These are phyloP conservation scores for Pholiota adiposa DNA, from an alignment of 1,284 basidiomycete genomes.

Conservation along the genomic window DNA sequence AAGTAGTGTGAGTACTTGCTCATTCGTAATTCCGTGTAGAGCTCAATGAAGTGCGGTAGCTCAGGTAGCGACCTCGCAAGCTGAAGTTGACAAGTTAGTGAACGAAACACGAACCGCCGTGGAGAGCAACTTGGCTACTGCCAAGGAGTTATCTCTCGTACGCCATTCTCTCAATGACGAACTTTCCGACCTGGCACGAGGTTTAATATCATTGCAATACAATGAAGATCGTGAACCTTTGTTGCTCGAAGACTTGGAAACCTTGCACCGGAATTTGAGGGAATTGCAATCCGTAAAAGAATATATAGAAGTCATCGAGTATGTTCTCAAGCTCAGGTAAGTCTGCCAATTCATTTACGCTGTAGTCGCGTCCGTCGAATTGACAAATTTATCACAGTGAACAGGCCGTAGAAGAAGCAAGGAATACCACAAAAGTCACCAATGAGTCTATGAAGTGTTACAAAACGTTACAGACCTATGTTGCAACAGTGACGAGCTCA, in stretches of 20 bases:
- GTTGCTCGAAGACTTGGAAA: constrained; percentile 82
- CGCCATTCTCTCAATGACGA: constrained; percentile 81
- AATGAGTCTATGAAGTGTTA: constrained; percentile 59
- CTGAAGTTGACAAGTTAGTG: constrained; percentile 47
- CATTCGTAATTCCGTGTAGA: constrained; percentile 8
- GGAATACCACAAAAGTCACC: constrained; percentile 41
- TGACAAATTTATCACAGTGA: constrained; percentile 47
- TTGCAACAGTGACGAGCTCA: constrained; percentile 47
- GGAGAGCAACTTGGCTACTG: constrained; percentile 55
- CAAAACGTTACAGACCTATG: constrained; percentile 62
- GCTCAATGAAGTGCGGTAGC: constrained; percentile 44
- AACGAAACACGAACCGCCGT: constrained; percentile 46
- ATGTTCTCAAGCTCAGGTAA: constrained; percentile 75
- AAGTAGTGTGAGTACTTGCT: constrained; percentile 43
- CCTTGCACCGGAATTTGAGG: constrained; percentile 70
- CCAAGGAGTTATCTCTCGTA: constrained; percentile 74
- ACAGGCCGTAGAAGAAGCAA: constrained; percentile 53
- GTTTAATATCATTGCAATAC: constrained; percentile 62
- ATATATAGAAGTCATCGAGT: constrained; percentile 78
- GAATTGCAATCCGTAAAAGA: constrained; percentile 76
- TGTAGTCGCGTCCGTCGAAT: background rate
- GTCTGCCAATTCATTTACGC: constrained; percentile 20
- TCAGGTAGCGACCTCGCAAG: constrained; percentile 63
- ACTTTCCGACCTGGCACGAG: constrained; percentile 66
- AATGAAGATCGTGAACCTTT: constrained; percentile 55